phyloP scores from a whole-genome alignment of 345 rosid genomes.

The Nasturtium officinale region DNA sequence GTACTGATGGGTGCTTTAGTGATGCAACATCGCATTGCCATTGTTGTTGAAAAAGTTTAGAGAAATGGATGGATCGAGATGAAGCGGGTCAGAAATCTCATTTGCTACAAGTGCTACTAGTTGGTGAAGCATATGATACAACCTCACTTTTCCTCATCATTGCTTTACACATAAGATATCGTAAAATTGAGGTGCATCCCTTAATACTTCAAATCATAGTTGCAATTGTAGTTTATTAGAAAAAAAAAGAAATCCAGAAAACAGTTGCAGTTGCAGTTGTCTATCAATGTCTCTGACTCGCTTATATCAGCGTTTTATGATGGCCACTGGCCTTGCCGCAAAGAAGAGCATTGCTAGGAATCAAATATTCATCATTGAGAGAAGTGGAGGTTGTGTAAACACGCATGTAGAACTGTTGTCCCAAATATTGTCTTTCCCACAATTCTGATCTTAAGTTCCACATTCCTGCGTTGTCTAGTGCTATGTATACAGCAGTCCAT shows the following conservation, averaged over 20 bases:
- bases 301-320: conserved; percentile 15
- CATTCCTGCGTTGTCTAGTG: conserved; percentile 19
- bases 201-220: not conserved
- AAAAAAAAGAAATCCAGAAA: no score
- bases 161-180: not conserved
- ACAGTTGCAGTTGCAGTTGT: not conserved
- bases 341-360: conserved; percentile 41
- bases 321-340: conserved; percentile 58
- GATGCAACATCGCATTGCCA: no score
- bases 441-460: conserved; percentile 28
- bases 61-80: no score
- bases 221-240: not conserved
- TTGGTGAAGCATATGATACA: not conserved
- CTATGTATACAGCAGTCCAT: conserved; percentile 20
- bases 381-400: conserved; percentile 45
- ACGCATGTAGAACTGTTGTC: conserved; percentile 75
- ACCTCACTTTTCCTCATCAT: not conserved
- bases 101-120: no score
- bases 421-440: conserved; percentile 87
- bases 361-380: conserved; percentile 1
- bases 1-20: no score
- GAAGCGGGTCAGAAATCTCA: no score
- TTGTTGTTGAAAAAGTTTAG: no score
- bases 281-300: not conserved
- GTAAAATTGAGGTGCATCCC: not conserved